Base-by-base conservation (phyloP, 805 yeast genomes). In the Wickerhamomyces canadensis region DNA sequence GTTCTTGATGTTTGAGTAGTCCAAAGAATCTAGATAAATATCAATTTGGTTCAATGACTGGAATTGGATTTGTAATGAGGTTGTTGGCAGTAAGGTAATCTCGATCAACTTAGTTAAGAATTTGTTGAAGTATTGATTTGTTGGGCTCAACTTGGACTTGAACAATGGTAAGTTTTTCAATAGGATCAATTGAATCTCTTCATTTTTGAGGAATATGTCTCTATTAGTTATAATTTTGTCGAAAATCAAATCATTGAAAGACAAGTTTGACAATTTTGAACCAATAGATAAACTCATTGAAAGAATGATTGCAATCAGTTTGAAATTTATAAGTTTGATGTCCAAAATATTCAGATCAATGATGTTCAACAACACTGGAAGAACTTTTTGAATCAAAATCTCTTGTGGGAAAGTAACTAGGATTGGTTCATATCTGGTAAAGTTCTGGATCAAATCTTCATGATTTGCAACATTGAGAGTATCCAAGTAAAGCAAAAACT, bases 201-300 rank as follows among this genome's bases (percentile, higher is more conserved):
- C 51, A 48, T 67, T 45, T 34, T 59, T 57, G 48, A 68, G 47
- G 41, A 74, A 43, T 42, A 57, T 44, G 45, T 56, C 45, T 56
- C 66, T 53, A 14, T 42, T 38, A 2, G 40, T 14, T 27, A 42
- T 49, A 22, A 47, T 34, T 31, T 46, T 50, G 11, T 81, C 80
- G 49, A 74, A 70, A 10, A 87, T 68, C 39, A 74, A 67, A 48
- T 86, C 95, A 40, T 77, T 74, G 57, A 91, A 93, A 1, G 95
- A 72, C 33, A 88, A 66, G 46, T 80, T 80, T 4, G 96, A 85
- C 45, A 91, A 61, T 6, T 68, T 69, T 18, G 72, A 59, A 5
- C 94, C 86, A 35, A 87, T 74, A 10, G 68, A 60, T 13, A 88
- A 62, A 8, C 85, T 13, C 32, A 29, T 29, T 4, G 19, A 14